Evolutionary conservation across 805 yeast species (phyloP), one percentile per base, ranked within the genome.

Genomic region (Nakazawaea siamensis): DNA sequence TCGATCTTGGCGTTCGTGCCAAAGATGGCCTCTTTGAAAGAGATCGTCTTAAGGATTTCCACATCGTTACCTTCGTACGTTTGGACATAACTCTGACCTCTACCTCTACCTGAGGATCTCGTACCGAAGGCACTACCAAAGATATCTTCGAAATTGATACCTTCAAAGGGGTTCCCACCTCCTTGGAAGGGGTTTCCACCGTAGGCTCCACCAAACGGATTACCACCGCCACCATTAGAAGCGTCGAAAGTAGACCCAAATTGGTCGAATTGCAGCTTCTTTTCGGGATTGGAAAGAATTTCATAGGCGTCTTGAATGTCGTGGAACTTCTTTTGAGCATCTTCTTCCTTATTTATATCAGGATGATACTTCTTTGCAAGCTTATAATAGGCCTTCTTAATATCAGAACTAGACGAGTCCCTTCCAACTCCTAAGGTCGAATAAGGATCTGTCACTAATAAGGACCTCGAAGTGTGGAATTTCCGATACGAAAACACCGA

Each of bases 301-400:
- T 92, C 99, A 52, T 94, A 92, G 1, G 97, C 94, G 44, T 83
- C 92, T 53, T 90, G 97, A 44, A 92, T 73, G 49, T 83, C 85
- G 51, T 92, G 97, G 62, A 92, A 92, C 56, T 77, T 77, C 51
- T 76, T 74, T 48, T 90, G 95, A 0, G 97, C 92, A 14, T 73
- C 90, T 18, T 74, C 72, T 43, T 84, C 96, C 58, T 90, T 92
- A 58, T 90, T 92, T 29, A 92, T 84, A 62, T 92, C 99, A 0
- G 99, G 99, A 58, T 92, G 99, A 57, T 66, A 87, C 55, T 90
- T 73, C 58, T 92, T 92, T 12, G 97, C 98, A 43, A 92, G 64
- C 51, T 86, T 80, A 55, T 87, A 87, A 62, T 92, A 92, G 2
- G 95, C 90, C 58, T 88, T 88, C 58, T 92, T 92, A 60, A 92